Evolutionary conservation across 2,329 filamentous ascomycete species (phyloP).

Genomic region (Hymenotorrendiella dingleyae): DNA sequence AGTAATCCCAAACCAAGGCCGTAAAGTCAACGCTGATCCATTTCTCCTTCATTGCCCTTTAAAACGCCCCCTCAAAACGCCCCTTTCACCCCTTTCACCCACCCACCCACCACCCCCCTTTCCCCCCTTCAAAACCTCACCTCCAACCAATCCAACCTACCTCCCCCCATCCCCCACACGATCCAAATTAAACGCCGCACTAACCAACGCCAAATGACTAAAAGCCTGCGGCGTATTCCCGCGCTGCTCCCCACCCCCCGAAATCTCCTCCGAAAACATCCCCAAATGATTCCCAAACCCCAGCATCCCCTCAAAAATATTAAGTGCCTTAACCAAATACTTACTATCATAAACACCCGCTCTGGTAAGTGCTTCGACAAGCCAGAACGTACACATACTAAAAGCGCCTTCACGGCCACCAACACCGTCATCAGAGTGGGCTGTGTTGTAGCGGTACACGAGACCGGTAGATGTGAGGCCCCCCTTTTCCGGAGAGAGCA

Average conservation of each 20-base stretch:
- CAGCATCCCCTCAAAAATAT: slow-evolving; percentile 72
- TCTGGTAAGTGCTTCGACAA: slow-evolving; percentile 70
- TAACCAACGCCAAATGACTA: slow-evolving; percentile 69
- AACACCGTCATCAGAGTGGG: slow-evolving; percentile 64
- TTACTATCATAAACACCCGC: slow-evolving; percentile 60
- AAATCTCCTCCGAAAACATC: slow-evolving; percentile 78
- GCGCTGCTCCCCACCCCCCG: slow-evolving; percentile 67
- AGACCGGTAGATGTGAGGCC: slow-evolving; percentile 69
- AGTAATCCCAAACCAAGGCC: too few relatives aligned
- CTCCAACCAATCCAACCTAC: neutral
- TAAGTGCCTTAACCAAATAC: slow-evolving; percentile 56
- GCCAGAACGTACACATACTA: slow-evolving; percentile 79
- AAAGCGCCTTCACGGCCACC: slow-evolving; percentile 72
- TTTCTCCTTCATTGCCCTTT: too few relatives aligned
- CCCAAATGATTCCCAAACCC: slow-evolving; percentile 69
- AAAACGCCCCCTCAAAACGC: too few relatives aligned
- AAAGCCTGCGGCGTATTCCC: slow-evolving; percentile 78
- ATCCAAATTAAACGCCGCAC: slow-evolving; percentile 71
- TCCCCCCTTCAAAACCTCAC: neutral
- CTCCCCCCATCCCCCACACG: slow-evolving; percentile 34
- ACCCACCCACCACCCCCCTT: neutral
- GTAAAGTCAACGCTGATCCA: too few relatives aligned
- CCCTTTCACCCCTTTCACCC: too few relatives aligned
- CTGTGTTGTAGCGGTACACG: slow-evolving; percentile 69
- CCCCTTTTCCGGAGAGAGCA: slow-evolving; percentile 67